phyloP scores from a whole-genome alignment of 1,284 basidiomycete species.

The Crepidotus sp. region DNA sequence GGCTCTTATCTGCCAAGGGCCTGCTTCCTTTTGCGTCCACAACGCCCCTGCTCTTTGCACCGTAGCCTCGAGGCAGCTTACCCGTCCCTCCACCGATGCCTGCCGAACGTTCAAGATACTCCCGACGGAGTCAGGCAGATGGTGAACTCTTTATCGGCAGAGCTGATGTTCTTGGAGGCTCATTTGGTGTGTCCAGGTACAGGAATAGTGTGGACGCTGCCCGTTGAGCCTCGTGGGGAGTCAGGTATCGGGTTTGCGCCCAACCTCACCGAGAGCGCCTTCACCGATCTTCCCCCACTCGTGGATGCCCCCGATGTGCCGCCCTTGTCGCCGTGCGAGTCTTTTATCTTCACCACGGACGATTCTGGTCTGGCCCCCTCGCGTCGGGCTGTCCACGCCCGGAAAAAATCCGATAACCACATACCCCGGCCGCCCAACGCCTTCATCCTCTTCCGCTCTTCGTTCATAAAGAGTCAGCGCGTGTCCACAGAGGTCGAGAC shows the following conservation, averaged over 20 bases:
- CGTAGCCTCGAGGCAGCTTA: conserved; percentile 18
- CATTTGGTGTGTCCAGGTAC: conserved; percentile 4
- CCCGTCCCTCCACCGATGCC: conserved; percentile 14
- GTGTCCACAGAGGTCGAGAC: conserved; percentile 73
- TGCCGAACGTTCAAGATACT: conserved; percentile 17
- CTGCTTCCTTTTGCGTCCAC: conserved; percentile 12
- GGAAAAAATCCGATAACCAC: conserved; percentile 34
- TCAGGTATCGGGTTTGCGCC: conserved; percentile 17
- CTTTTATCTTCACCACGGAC: conserved; percentile 16
- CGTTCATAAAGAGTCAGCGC: conserved; percentile 72
- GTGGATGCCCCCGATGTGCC: conserved; percentile 15
- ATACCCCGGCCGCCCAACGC: conserved; percentile 91
- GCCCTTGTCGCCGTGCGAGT: conserved; percentile 7
- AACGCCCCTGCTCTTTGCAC: conserved; percentile 14
- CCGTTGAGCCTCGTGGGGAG: conserved; percentile 13
- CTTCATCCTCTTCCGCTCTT: conserved; percentile 89
- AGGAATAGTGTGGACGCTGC: conserved; percentile 18
- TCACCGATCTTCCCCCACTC: conserved; percentile 17
- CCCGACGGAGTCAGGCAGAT: conserved; percentile 18
- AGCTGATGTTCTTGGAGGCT: background rate
- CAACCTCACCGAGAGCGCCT: conserved; percentile 16
- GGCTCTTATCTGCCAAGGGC: background rate
- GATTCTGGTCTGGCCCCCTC: background rate
- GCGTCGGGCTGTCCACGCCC: conserved; percentile 9
- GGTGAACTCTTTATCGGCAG: conserved; percentile 3